phyloP scores from a whole-genome alignment of 441 rosid species.

The Arabidopsis lyrata region DNA sequence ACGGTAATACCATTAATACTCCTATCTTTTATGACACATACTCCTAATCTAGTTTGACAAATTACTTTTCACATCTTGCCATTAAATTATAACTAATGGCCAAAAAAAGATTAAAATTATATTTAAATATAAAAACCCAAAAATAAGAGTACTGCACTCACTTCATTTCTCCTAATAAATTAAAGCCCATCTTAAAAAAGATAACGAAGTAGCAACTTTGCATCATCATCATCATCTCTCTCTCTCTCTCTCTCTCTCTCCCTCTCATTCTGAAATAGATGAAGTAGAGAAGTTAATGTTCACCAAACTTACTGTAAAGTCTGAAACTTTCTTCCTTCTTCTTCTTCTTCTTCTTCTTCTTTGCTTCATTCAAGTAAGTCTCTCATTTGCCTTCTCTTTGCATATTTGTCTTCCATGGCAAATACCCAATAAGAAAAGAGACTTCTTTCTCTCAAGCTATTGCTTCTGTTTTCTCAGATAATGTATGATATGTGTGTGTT shows the following conservation, averaged over 20 bases:
- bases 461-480: constrained; percentile 31
- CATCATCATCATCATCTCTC: constrained; percentile 24
- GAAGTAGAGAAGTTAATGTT: constrained; percentile 62
- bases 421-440: constrained; percentile 40
- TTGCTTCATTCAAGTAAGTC: constrained; percentile 47
- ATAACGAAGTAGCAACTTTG: constrained; percentile 47
- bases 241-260: constrained; percentile 29
- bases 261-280: constrained; percentile 59
- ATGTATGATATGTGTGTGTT: constrained; percentile 20
- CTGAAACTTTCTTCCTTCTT: constrained; percentile 45
- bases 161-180: constrained; percentile 55
- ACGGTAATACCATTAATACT: constrained; percentile 1
- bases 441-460: constrained; percentile 45
- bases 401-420: constrained; percentile 35
- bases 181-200: constrained; percentile 50
- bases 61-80: constrained; percentile 32
- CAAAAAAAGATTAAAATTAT: background rate
- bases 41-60: constrained; percentile 33
- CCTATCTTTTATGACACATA: constrained; percentile 20
- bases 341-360: constrained; percentile 43
- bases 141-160: constrained; percentile 44
- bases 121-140: constrained; percentile 23
- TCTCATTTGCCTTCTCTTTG: constrained; percentile 44
- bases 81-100: constrained; percentile 27
- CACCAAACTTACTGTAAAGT: constrained; percentile 46